Evolutionary conservation across 805 yeast genomes (phyloP), one percentile per base, ranked within the genome.

Genomic region (Blastobotrys attinorum): DNA sequence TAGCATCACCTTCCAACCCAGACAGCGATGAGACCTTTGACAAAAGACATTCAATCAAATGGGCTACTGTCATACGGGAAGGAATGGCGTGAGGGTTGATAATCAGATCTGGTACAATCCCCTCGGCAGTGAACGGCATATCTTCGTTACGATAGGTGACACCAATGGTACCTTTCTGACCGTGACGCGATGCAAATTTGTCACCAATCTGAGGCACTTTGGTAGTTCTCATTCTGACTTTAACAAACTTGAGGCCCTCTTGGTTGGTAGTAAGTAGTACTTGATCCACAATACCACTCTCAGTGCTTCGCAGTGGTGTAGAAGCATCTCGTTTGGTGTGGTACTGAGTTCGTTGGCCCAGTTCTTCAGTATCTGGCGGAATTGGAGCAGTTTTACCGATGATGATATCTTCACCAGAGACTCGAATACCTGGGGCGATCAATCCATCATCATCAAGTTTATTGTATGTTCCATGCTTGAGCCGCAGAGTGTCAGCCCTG

Each of bases 21-120:
- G 95, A 81, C 56, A 92, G 72, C 1, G 97, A 80, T 3, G 97
- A 89, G 35, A 92, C 97, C 68, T 92, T 92, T 40, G 95, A 83
- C 57, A 92, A 72, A 64, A 92, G 72, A 83, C 98, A 92, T 73
- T 92, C 99, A 67, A 92, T 90, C 73, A 92, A 82, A 73, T 92
- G 97, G 40, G 98, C 99, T 48, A 92, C 98, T 33, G 99, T 92
- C 99, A 92, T 92, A 77, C 99, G 97, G 46, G 99, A 92, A 55
- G 99, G 99, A 76, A 92, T 92, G 62, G 97, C 98, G 68, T 92
- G 99, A 2, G 99, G 99, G 65, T 92, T 92, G 63, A 92, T 92
- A 59, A 92, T 87, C 61, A 92, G 73, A 69, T 92, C 99, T 5
- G 99, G 99, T 31, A 90, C 97, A 62, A 90, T 67, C 65, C 99